Conservation (phyloP, 2,329 filamentous ascomycete genomes). For the Cryphonectria parasitica region DNA sequence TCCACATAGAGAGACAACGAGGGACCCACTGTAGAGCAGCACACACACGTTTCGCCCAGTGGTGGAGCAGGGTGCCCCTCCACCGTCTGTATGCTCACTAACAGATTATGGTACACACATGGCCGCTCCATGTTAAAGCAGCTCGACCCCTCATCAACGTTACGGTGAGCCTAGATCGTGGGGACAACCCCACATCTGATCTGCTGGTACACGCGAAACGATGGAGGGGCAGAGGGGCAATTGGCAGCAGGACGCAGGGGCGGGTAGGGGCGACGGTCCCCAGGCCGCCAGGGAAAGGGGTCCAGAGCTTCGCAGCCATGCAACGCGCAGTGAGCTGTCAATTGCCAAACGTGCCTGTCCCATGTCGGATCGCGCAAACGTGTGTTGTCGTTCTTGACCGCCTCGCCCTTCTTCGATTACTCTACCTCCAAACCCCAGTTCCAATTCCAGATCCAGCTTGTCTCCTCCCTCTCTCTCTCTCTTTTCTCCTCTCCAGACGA, state of each 20-base stretch:
- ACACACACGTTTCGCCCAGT: too few species aligned
- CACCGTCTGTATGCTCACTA: not conserved
- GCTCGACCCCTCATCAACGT: slow-evolving; percentile 9
- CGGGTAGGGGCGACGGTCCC: not conserved
- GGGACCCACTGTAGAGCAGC: too few species aligned
- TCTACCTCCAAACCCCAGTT: not conserved
- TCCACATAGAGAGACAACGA: too few species aligned
- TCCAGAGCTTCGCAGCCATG: slow-evolving; percentile 7
- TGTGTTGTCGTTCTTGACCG: not conserved
- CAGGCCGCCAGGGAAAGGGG: not conserved
- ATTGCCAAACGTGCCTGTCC: not conserved
- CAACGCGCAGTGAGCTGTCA: slow-evolving; percentile 13
- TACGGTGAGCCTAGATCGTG: slow-evolving; percentile 10
- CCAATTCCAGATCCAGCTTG: not conserved
- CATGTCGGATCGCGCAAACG: not conserved
- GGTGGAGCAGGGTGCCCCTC: too few species aligned
- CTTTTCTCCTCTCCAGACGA: not conserved
- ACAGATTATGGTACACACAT: not conserved
- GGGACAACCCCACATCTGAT: not conserved
- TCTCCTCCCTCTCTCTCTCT: not conserved
- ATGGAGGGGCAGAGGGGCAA: slow-evolving; percentile 1
- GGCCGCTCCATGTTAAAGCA: not conserved
- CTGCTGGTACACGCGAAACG: not conserved
- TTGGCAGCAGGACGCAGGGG: slow-evolving; percentile 1
- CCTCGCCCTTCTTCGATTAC: not conserved